Base-by-base conservation (phyloP, 768 basidiomycete species). In the Amanita muscaria region DNA sequence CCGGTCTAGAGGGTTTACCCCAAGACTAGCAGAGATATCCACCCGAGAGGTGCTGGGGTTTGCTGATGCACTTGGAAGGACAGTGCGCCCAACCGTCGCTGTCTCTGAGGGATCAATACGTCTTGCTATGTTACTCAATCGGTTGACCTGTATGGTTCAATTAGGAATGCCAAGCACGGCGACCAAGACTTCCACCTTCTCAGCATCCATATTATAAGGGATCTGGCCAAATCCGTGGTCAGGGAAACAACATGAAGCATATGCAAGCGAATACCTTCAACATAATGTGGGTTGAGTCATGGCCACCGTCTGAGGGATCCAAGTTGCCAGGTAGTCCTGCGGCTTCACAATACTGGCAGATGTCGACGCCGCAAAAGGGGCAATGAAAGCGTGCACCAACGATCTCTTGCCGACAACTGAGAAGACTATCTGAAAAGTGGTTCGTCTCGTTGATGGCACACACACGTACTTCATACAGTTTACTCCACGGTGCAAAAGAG, bases 301-400 rank as follows among this genome's bases (percentile, higher is more conserved):
- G 88, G 0, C 85, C 88, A 4, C 79, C 83, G 31, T 88, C 83
- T 1, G 75, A 69, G 1, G 83, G 79, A 48, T 88, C 82, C 8
- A 89, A 63, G 47, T 87, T 88, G 5, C 87, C 88, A 2, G 88
- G 88, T 25, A 91, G 69, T 22, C 88, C 88, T 21, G 83, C 87
- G 9, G 84, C 82, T 59, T 91, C 88, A 58, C 88, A 91, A 51
- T 88, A 87, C 14, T 83, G 75, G 53, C 89, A 91, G 25, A 91
- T 89, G 54, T 91, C 88, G 31, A 89, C 73, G 6, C 79, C 76
- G 58, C 93, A 97, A 16, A 88, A 79, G 8, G 88, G 87, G 55
- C 93, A 97, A 55, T 91, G 93, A 63, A 91, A 96, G 3, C 88
- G 76, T 12, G 91, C 88, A 14, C 93, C 93, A 19, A 93, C 75